Percentiles rank a stretch among this genome's conserved stretches.
Conservation (phyloP, 148 eudicot species). For the Chenopodium suecicum region DNA sequence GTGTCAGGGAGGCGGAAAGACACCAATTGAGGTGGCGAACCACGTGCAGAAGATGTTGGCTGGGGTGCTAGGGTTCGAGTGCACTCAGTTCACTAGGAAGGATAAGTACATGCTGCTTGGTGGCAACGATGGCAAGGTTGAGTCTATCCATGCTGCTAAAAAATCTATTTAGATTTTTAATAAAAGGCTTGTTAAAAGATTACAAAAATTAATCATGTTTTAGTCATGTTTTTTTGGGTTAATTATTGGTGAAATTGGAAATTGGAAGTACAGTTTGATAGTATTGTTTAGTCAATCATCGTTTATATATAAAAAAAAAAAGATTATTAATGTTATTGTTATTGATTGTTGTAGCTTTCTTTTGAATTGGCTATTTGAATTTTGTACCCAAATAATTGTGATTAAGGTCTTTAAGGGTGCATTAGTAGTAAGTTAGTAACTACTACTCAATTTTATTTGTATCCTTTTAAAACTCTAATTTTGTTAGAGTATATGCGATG, state of each 20-base stretch:
- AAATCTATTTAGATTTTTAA: constrained; percentile 20
- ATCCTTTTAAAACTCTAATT: too few species aligned
- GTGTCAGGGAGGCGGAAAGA: constrained; percentile 63
- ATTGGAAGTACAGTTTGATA: background rate
- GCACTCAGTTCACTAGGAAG: constrained; percentile 91
- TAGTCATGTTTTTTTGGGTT: background rate
- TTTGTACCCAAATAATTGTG: constrained; percentile 10
- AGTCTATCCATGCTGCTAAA: constrained; percentile 63
- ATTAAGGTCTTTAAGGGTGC: constrained; percentile 12
- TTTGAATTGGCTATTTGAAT: background rate
- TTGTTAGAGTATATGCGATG: background rate
- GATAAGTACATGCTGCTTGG: constrained; percentile 94
- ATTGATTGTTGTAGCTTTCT: background rate
- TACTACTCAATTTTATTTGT: background rate
- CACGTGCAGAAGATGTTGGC: constrained; percentile 87
- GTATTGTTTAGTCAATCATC: background rate
- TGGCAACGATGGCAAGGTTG: constrained; percentile 95
- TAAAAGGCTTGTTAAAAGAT: background rate
- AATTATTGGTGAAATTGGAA: background rate
- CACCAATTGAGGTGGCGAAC: constrained; percentile 90
- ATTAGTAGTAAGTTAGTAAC: background rate
- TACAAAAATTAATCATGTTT: too few species aligned
- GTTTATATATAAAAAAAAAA: too few species aligned
- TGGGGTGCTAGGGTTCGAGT: constrained; percentile 85
- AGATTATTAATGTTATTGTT: background rate